phyloP scores from a whole-genome alignment of 1,284 basidiomycete species.

The Ustilago tritici region DNA sequence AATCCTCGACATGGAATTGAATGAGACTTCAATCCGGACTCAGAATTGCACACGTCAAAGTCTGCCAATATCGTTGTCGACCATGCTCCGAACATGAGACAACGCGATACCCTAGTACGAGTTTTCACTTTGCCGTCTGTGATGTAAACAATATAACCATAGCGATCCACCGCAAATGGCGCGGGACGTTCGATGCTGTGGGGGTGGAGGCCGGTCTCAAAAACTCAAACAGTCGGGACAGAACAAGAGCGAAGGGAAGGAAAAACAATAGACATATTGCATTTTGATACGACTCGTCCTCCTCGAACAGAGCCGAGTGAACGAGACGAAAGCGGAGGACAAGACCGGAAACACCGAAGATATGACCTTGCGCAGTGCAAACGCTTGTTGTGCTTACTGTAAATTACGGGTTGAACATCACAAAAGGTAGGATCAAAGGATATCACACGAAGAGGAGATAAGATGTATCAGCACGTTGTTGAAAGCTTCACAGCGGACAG shows the following conservation, averaged over 20 bases:
- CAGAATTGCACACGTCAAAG: background rate
- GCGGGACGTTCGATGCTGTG: too few relatives aligned
- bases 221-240: background rate
- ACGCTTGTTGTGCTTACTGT: background rate
- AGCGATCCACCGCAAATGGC: too few relatives aligned
- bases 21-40: background rate
- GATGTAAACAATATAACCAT: too few relatives aligned
- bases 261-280: constrained; percentile 4
- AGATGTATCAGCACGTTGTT: background rate
- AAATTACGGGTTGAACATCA: background rate
- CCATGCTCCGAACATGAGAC: too few relatives aligned
- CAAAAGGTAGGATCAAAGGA: too few relatives aligned
- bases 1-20: background rate
- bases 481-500: background rate
- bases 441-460: background rate
- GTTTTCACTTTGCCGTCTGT: too few relatives aligned
- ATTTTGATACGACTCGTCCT: constrained; percentile 5
- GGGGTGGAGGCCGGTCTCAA: background rate
- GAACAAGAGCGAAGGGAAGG: background rate
- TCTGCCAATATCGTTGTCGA: background rate
- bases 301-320: background rate
- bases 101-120: too few relatives aligned
- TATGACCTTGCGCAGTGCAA: background rate
- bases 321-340: background rate
- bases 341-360: background rate